Percentiles rank a stretch among this genome's conserved stretches.
phyloP scores from a whole-genome alignment of 495 filamentous ascomycete species.

The Podospora conica region DNA sequence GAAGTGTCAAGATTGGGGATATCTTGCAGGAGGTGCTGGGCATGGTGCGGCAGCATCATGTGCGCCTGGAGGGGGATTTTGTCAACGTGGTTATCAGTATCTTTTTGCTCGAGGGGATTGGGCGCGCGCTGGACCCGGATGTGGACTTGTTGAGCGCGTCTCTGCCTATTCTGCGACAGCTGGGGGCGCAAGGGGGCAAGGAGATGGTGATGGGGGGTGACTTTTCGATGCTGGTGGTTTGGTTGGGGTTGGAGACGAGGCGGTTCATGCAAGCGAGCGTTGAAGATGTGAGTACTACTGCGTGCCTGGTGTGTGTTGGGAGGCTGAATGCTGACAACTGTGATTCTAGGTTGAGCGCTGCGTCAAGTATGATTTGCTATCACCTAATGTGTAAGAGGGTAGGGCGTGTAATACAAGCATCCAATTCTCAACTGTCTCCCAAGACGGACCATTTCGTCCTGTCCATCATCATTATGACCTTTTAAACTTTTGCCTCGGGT shows the following conservation, averaged over 20 bases:
- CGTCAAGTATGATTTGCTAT: constrained; percentile 38
- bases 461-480: too few relatives aligned
- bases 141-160: constrained; percentile 83
- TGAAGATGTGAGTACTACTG: constrained; percentile 65
- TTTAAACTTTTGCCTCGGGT: not conserved
- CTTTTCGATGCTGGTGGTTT: constrained; percentile 88
- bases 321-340: constrained; percentile 17
- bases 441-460: too few relatives aligned
- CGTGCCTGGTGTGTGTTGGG: not conserved
- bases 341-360: constrained; percentile 58
- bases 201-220: constrained; percentile 65
- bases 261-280: constrained; percentile 81
- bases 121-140: constrained; percentile 75
- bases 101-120: constrained; percentile 89
- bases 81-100: constrained; percentile 98
- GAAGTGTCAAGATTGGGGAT: constrained; percentile 94
- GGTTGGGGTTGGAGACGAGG: constrained; percentile 85
- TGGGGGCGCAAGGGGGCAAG: constrained; percentile 72
- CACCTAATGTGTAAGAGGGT: constrained; percentile 56
- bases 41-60: constrained; percentile 93
- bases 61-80: constrained; percentile 94
- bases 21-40: constrained; percentile 80
- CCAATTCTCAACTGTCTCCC: too few relatives aligned
- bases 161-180: constrained; percentile 81
- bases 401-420: not conserved